Evolutionary conservation across 768 basidiomycete species (phyloP).

Genomic region (Boletus tomentosulus): DNA sequence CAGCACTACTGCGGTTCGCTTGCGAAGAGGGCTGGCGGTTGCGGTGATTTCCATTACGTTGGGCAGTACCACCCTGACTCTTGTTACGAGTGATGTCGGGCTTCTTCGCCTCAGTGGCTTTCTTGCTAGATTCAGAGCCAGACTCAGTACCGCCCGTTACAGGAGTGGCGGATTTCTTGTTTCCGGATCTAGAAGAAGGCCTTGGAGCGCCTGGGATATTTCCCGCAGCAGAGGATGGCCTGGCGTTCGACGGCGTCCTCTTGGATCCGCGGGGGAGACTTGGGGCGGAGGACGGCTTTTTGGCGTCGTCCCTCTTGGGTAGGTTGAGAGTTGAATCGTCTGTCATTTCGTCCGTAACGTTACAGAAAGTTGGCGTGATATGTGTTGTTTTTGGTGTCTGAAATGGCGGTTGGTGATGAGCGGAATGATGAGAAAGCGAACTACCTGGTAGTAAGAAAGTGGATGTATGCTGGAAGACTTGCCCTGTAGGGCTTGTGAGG

Average conservation of each 20-base stretch:
- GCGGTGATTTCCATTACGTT: slow-evolving; percentile 48
- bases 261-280: slow-evolving; percentile 54
- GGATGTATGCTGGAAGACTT: slow-evolving; percentile 53
- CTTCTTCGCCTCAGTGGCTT: slow-evolving; percentile 52
- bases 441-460: slow-evolving; percentile 47
- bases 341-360: slow-evolving; percentile 79
- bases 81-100: slow-evolving; percentile 49
- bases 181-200: slow-evolving; percentile 64
- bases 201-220: slow-evolving; percentile 45
- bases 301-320: slow-evolving; percentile 66
- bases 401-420: slow-evolving; percentile 16
- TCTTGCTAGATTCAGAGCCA: slow-evolving; percentile 69
- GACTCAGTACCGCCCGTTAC: slow-evolving; percentile 50
- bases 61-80: slow-evolving; percentile 44
- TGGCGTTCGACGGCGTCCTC: slow-evolving; percentile 48
- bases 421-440: slow-evolving; percentile 12
- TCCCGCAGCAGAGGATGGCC: slow-evolving; percentile 39
- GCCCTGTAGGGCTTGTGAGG: slow-evolving; percentile 90
- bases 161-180: slow-evolving; percentile 47
- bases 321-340: slow-evolving; percentile 58
- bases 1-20: slow-evolving; percentile 47
- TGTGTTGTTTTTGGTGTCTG: slow-evolving; percentile 48
- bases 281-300: slow-evolving; percentile 47
- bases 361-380: slow-evolving; percentile 30
- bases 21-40: slow-evolving; percentile 58